Percentiles rank a stretch among this genome's conserved stretches.
Conservation (phyloP, 345 rosid genomes). For the Heritiera fomes region DNA sequence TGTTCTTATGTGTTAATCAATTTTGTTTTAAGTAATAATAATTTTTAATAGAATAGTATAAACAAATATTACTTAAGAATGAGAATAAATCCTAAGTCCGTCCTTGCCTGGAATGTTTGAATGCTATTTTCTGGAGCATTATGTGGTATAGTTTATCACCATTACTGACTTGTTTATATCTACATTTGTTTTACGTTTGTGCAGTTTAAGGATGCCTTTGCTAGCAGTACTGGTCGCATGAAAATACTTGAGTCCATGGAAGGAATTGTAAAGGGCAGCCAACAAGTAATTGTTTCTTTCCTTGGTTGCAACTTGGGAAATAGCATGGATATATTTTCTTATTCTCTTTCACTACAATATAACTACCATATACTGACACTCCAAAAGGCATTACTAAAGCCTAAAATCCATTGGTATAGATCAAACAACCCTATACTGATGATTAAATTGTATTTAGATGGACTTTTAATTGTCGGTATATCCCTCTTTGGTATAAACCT, state of each 20-base stretch:
- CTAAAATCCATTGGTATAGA: too few relatives aligned
- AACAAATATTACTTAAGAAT: too few relatives aligned
- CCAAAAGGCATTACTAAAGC: too few relatives aligned
- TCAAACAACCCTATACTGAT: too few relatives aligned
- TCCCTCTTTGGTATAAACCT: too few relatives aligned
- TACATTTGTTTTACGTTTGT: slow-evolving; percentile 16
- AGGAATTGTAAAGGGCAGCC: slow-evolving; percentile 76
- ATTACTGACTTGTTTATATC: slow-evolving; percentile 13
- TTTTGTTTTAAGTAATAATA: too few relatives aligned
- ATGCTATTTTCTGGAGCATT: background rate
- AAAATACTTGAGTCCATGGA: slow-evolving; percentile 82
- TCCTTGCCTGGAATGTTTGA: background rate
- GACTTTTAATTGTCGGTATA: too few relatives aligned
- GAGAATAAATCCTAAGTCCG: too few relatives aligned
- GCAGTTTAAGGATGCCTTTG: slow-evolving; percentile 80
- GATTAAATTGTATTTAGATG: too few relatives aligned
- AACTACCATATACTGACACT: too few relatives aligned
- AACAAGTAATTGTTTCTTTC: slow-evolving; percentile 48
- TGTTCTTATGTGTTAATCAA: too few relatives aligned
- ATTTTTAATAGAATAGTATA: too few relatives aligned
- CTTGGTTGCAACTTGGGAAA: background rate
- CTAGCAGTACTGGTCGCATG: slow-evolving; percentile 56
- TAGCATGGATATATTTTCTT: background rate
- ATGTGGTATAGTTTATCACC: background rate
- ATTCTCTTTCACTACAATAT: background rate